Evolutionary conservation across 352 stramenopile species (phyloP), one percentile per base, ranked within the genome.

Genomic region (Plasmopara halstedii): DNA sequence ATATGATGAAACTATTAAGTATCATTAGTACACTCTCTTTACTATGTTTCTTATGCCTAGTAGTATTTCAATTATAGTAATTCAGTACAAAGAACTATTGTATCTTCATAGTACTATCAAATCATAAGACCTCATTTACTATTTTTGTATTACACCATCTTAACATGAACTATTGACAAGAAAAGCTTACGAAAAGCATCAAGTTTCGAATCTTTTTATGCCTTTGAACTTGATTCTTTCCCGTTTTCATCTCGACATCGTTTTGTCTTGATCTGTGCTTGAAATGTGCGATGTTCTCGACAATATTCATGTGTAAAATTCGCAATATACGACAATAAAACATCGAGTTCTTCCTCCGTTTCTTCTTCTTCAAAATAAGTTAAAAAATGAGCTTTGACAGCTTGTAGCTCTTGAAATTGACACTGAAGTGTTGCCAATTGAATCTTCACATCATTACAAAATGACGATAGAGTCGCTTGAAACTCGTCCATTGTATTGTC

Each of bases 291-390:
- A 53, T 89, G 71, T 31, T 88, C 80, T 15, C 73, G 77, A 17
- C 68, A 59, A 42, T 83, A 92, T 50, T 92, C 80, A 18, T 33
- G 63, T 6, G 69, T 86, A 43, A 89, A 92, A 31, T 77, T 83
- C 1, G 77, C 74, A 41, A 92, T 84, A 49, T 86, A 64, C 17
- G 63, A 64, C 7, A 89, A 63, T 41, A 92, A 38, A 40, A 85
- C 71, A 40, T 92, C 75, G 34, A 92, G 46, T 45, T 88, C 74
- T 37, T 92, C 79, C 22, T 78, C 68, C 2, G 73, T 85, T 17
- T 85, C 80, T 42, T 89, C 73, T 48, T 92, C 80, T 55, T 88
- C 80, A 46, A 92, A 88, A 49, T 89, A 89, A 43, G 87, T 67
- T 8, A 92, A 59, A 45, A 89, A 89, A 11, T 72, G 62, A 6